phyloP scores from a whole-genome alignment of 306 rosid species.

The Rosa lucieae region DNA sequence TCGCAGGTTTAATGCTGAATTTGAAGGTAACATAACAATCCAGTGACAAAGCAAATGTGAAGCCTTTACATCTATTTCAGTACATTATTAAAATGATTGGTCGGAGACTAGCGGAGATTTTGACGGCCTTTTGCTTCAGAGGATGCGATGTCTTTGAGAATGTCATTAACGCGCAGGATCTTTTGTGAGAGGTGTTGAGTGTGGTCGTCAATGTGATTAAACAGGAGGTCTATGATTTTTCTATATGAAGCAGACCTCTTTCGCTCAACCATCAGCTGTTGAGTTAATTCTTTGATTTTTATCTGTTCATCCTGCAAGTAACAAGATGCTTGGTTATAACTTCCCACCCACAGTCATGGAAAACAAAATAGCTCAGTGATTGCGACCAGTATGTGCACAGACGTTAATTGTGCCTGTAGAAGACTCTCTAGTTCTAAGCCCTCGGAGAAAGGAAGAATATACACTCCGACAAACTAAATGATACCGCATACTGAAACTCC shows the following conservation, averaged over 20 bases:
- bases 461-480: not conserved
- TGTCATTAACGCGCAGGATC: conserved; percentile 13
- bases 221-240: conserved; percentile 29
- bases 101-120: not conserved
- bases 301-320: conserved; percentile 24
- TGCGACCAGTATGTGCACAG: not conserved
- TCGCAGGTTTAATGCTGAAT: not conserved
- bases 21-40: not conserved
- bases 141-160: conserved; percentile 20
- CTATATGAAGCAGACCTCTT: conserved; percentile 37
- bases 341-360: not conserved
- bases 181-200: conserved; percentile 28
- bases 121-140: conserved; percentile 14
- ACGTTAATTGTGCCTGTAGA: not conserved
- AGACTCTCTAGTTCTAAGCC: not conserved
- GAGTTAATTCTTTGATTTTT: conserved; percentile 33
- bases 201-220: conserved; percentile 31
- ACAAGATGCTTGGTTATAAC: not conserved
- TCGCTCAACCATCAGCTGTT: conserved; percentile 35
- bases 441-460: not conserved
- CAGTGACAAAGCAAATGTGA: not conserved
- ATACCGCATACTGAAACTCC: not conserved
- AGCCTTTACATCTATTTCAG: not conserved
- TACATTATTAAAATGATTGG: not conserved
- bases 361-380: not conserved